phyloP scores from a whole-genome alignment of 2,329 filamentous ascomycete genomes.

The Chrysosporium queenslandicum region DNA sequence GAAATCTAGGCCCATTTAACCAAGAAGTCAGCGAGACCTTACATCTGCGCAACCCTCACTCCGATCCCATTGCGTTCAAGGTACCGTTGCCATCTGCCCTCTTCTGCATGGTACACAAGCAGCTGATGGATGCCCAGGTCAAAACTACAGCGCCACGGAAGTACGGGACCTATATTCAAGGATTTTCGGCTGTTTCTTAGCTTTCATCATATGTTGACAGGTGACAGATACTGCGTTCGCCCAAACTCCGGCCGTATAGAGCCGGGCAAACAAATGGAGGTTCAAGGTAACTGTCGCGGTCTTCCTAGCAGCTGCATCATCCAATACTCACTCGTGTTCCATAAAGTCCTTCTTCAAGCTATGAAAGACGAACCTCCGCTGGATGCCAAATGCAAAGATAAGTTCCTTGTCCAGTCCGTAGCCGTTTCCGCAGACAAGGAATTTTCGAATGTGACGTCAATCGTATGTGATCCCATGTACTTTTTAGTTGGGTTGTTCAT shows the following conservation, averaged over 20 bases:
- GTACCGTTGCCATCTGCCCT: constrained; percentile 26
- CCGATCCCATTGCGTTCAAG: constrained; percentile 55
- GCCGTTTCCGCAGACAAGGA: constrained; percentile 74
- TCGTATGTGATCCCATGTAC: constrained; percentile 48
- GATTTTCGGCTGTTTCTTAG: background rate
- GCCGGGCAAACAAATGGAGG: constrained; percentile 78
- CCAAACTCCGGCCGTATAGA: constrained; percentile 96
- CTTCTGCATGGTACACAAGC: background rate
- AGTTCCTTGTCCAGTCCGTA: constrained; percentile 93
- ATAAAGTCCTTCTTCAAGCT: constrained; percentile 78
- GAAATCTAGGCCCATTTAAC: constrained; percentile 48
- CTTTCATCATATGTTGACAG: constrained; percentile 17
- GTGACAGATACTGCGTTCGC: constrained; percentile 80
- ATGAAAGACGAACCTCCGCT: constrained; percentile 89
- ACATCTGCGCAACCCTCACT: constrained; percentile 49
- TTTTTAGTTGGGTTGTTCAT: constrained; percentile 4
- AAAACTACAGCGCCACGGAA: constrained; percentile 99
- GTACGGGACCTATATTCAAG: constrained; percentile 49
- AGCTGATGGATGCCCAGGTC: constrained; percentile 51
- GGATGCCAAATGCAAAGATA: constrained; percentile 89
- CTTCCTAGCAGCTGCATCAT: background rate
- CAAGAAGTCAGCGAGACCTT: constrained; percentile 54
- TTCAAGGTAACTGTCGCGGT: constrained; percentile 56
- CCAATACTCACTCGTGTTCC: background rate
- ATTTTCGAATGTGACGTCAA: constrained; percentile 65